These are phyloP conservation scores for Aspergillus quadricinctus DNA, from an alignment of 2,329 filamentous ascomycete genomes.

Conservation along the genomic window DNA sequence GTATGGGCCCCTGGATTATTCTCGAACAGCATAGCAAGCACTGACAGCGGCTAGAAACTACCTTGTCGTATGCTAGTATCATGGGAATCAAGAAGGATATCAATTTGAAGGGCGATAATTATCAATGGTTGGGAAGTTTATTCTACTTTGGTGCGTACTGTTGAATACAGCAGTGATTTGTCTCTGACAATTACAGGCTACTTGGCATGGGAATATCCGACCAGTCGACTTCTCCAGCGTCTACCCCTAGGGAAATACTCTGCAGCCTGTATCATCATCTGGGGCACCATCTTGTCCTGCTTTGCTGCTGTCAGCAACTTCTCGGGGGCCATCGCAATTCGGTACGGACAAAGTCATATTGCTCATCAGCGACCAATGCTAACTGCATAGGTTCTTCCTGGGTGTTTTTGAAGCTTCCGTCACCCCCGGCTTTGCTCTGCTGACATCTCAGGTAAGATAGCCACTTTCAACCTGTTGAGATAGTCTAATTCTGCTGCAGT, in stretches of 20 bases:
- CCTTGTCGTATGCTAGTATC: conserved; percentile 50
- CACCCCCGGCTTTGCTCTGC: conserved; percentile 63
- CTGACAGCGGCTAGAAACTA: conserved; percentile 35
- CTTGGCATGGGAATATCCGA: conserved; percentile 61
- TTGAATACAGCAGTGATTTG: not conserved
- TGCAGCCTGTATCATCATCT: conserved; percentile 59
- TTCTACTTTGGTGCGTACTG: conserved; percentile 45
- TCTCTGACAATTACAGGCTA: conserved; percentile 33
- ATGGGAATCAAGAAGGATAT: conserved; percentile 51
- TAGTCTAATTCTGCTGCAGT: conserved; percentile 37
- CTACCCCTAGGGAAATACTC: conserved; percentile 65
- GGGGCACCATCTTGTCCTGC: conserved; percentile 58
- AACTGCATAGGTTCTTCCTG: conserved; percentile 50
- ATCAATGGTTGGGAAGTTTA: conserved; percentile 51
- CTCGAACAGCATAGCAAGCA: not conserved
- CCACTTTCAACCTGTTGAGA: not conserved
- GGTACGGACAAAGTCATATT: conserved; percentile 24
- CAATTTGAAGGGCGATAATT: conserved; percentile 40
- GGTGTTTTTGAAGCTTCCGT: conserved; percentile 66
- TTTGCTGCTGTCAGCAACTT: conserved; percentile 61
- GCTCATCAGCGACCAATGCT: not conserved
- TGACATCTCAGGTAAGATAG: conserved; percentile 52
- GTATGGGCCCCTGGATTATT: conserved; percentile 20
- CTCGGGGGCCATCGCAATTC: conserved; percentile 57
- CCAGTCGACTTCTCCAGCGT: conserved; percentile 59